Evolutionary conservation across 2,329 filamentous ascomycete species (phyloP).

Genomic region (Pyricularia pennisetigena): DNA sequence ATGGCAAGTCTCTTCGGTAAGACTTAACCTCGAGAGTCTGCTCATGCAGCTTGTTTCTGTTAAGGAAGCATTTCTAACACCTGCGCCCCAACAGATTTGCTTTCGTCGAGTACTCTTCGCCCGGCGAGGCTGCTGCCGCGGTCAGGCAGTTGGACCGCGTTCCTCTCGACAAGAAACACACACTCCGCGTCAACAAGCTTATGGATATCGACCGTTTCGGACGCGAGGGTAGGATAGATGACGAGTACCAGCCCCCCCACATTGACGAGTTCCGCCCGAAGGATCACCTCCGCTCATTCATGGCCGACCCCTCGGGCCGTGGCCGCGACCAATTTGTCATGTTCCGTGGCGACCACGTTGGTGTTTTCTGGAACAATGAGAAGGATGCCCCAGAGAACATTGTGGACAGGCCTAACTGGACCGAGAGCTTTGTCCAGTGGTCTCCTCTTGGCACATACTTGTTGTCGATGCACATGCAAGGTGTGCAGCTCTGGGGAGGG

Average conservation of each 20-base stretch:
- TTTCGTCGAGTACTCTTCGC: conserved; percentile 90
- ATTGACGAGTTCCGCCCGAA: conserved; percentile 82
- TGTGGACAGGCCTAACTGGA: conserved; percentile 93
- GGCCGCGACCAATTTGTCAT: conserved; percentile 94
- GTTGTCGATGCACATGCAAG: conserved; percentile 89
- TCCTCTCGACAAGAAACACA: conserved; percentile 94
- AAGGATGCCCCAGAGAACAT: conserved; percentile 80
- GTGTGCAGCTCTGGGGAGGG: conserved; percentile 96
- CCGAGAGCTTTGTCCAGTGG: conserved; percentile 96
- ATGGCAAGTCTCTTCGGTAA: conserved; percentile 79
- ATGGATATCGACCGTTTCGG: conserved; percentile 97
- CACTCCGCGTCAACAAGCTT: conserved; percentile 90
- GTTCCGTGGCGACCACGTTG: conserved; percentile 84
- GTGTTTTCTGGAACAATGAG: conserved; percentile 98
- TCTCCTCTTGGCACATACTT: conserved; percentile 90
- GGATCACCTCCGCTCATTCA: conserved; percentile 90
- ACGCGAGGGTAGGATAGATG: conserved; percentile 84
- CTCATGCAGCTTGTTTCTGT: conserved; percentile 1
- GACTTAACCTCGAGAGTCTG: background rate
- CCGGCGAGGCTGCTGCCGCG: conserved; percentile 81
- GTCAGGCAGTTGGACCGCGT: conserved; percentile 80
- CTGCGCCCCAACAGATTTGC: conserved; percentile 58
- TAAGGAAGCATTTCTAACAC: conserved; percentile 5
- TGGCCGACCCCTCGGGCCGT: conserved; percentile 68
- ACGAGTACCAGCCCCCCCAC: conserved; percentile 74